Conservation (phyloP, 2,329 filamentous ascomycete species). For the Zasmidium angulare region DNA sequence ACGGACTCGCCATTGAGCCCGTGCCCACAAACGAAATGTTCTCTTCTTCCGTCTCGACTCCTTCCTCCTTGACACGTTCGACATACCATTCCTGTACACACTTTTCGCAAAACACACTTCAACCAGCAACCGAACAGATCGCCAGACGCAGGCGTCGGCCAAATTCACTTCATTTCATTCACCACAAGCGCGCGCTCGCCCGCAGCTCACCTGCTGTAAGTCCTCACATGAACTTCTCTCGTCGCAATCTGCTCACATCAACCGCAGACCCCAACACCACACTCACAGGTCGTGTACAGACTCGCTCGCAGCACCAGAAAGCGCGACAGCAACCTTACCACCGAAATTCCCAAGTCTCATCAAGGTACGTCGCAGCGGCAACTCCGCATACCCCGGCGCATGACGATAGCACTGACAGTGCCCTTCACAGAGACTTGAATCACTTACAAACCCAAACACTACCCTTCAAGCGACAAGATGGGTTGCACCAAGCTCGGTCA, state of each 20-base stretch:
- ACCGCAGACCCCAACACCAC: not conserved
- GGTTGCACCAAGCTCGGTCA: constrained; percentile 28
- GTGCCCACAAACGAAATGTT: not conserved
- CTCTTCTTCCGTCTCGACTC: not conserved
- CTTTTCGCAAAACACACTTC: not conserved
- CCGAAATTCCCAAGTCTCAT: not conserved
- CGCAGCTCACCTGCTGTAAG: not conserved
- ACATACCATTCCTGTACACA: not conserved
- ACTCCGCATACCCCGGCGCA: too few species aligned
- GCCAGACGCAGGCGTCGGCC: not conserved
- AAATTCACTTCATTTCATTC: not conserved
- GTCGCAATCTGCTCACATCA: not conserved
- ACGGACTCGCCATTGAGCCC: not conserved
- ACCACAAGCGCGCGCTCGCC: not conserved
- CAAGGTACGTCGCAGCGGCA: not conserved
- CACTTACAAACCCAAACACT: not conserved
- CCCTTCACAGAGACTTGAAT: not conserved
- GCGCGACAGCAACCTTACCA: not conserved
- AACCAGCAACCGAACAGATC: not conserved
- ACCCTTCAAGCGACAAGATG: constrained; percentile 16
- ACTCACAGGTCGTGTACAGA: not conserved
- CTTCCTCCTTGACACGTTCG: not conserved
- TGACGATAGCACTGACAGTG: too few species aligned
- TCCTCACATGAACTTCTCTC: not conserved
- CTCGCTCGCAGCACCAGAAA: not conserved